Percentiles rank a stretch among this genome's conserved stretches.
Evolutionary conservation across 768 basidiomycete genomes (phyloP).

Genomic region (Collybia sp.): DNA sequence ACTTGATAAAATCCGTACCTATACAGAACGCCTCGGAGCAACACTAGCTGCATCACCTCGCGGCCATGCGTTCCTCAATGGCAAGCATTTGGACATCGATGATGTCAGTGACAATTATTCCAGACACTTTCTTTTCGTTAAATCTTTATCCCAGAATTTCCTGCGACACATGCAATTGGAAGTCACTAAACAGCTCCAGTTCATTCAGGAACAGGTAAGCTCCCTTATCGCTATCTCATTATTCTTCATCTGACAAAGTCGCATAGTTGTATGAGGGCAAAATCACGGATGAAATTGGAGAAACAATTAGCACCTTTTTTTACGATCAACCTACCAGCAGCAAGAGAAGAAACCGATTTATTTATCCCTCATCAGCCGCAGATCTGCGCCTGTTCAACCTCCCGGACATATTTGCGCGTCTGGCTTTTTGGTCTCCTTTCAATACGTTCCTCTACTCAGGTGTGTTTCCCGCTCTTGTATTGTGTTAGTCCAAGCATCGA

Average conservation of each 20-base stretch:
- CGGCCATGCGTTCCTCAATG: constrained; percentile 86
- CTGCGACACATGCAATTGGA: constrained; percentile 59
- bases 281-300: constrained; percentile 47
- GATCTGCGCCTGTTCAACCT: constrained; percentile 52
- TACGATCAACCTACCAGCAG: constrained; percentile 81
- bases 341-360: constrained; percentile 68
- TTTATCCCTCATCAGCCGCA: constrained; percentile 49
- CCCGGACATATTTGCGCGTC: constrained; percentile 44
- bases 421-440: constrained; percentile 31
- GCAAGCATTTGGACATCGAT: constrained; percentile 66
- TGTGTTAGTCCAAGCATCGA: neutral
- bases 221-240: neutral
- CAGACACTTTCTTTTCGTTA: neutral
- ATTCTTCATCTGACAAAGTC: constrained; percentile 1
- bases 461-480: no score
- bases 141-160: constrained; percentile 46
- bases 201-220: constrained; percentile 70
- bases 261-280: constrained; percentile 52
- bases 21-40: constrained; percentile 55
- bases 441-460: no score
- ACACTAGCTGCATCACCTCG: constrained; percentile 27
- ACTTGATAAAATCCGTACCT: constrained; percentile 43
- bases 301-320: constrained; percentile 69
- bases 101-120: constrained; percentile 23
- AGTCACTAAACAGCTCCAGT: constrained; percentile 51